These are phyloP conservation scores for Heritiera littoralis DNA, from an alignment of 345 rosid genomes.

Conservation along the genomic window DNA sequence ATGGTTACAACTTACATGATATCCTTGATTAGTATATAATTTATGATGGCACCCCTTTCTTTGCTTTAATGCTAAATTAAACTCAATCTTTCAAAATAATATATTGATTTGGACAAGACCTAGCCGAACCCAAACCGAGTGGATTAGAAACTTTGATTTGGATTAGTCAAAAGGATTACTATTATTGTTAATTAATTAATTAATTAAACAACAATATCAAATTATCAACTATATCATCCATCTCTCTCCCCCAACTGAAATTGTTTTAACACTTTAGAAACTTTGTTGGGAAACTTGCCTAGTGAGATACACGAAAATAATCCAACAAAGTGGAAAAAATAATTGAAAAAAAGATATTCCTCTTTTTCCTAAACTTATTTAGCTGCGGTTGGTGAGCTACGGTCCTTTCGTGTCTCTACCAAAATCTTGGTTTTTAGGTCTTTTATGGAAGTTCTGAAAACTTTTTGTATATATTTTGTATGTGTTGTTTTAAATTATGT, in stretches of 20 bases:
- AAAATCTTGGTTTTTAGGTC: not conserved
- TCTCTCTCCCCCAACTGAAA: too few species aligned
- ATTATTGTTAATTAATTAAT: not conserved
- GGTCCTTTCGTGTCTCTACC: not conserved
- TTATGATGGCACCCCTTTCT: not conserved
- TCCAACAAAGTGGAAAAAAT: too few species aligned
- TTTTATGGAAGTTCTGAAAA: too few species aligned
- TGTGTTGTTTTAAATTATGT: too few species aligned
- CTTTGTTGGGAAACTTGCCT: too few species aligned
- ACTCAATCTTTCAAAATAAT: not conserved
- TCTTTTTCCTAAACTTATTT: not conserved
- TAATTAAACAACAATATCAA: slow-evolving; percentile 3
- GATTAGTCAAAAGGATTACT: not conserved
- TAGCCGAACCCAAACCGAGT: not conserved
- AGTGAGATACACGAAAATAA: too few species aligned
- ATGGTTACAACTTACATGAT: not conserved
- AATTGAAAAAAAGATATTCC: too few species aligned
- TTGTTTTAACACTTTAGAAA: too few species aligned
- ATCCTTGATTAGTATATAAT: not conserved
- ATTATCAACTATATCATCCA: not conserved
- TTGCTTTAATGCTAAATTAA: slow-evolving; percentile 9
- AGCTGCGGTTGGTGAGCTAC: not conserved
- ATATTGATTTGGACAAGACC: not conserved
- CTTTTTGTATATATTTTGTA: too few species aligned
- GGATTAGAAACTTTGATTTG: not conserved